Percentiles rank a stretch among this genome's conserved stretches.
Conservation (phyloP, 805 yeast species). For the Candida caryicola region DNA sequence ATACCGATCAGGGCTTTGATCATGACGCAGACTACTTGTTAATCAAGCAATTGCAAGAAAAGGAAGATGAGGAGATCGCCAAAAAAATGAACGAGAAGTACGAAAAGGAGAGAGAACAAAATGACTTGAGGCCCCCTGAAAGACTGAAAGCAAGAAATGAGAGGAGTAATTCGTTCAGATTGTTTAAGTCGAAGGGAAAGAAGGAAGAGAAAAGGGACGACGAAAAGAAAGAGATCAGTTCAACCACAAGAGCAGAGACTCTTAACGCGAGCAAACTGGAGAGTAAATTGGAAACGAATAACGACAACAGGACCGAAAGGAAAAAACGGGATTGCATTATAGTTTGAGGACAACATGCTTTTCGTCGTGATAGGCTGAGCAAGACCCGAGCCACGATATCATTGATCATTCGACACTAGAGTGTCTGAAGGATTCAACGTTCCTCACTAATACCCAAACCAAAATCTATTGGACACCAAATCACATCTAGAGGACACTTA, state of each 20-base stretch:
- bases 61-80: conserved; percentile 56
- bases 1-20: conserved; percentile 15
- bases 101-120: conserved; percentile 7
- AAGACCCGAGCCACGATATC: too few relatives aligned
- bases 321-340: conserved; percentile 21
- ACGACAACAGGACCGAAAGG: conserved; percentile 7
- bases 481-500: too few relatives aligned
- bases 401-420: too few relatives aligned
- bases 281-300: too few relatives aligned
- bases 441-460: too few relatives aligned
- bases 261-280: background rate
- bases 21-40: conserved; percentile 25
- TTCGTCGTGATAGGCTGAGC: too few relatives aligned
- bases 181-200: background rate
- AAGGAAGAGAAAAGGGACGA: background rate
- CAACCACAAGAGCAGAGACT: background rate
- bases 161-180: background rate
- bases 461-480: too few relatives aligned
- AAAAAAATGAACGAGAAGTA: conserved; percentile 39
- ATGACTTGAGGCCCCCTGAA: conserved; percentile 1
- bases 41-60: conserved; percentile 51
- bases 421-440: too few relatives aligned
- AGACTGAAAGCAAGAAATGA: conserved; percentile 1
- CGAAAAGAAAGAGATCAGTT: background rate
- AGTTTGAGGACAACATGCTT: conserved; percentile 14